A percentile compares a stretch with the other conserved stretches of the same genome.
These are phyloP conservation scores for Agaricus sinodeliciosus DNA, from an alignment of 768 basidiomycete species.

Conservation along the genomic window DNA sequence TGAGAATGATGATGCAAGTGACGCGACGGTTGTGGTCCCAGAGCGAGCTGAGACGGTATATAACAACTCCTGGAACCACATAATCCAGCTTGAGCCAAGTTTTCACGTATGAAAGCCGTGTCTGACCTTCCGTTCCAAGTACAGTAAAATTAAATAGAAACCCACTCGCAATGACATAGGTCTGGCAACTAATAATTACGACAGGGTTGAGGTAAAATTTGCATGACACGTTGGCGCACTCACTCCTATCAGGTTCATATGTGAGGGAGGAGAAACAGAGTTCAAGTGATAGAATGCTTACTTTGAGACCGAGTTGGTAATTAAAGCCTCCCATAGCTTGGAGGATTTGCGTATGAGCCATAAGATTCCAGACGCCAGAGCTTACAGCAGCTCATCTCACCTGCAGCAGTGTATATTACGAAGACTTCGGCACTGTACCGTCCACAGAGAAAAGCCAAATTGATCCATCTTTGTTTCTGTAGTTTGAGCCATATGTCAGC, in stretches of 20 bases:
- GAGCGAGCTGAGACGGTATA: neutral
- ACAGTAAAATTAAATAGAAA: neutral
- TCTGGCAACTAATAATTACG: neutral
- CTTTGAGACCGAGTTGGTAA: neutral
- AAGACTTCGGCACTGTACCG: neutral
- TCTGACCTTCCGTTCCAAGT: slow-evolving; percentile 1
- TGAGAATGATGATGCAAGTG: neutral
- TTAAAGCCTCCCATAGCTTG: neutral
- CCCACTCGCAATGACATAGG: neutral
- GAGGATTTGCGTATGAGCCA: neutral
- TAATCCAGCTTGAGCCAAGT: neutral
- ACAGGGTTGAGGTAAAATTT: too few species aligned
- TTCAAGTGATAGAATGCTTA: too few species aligned
- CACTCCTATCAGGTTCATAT: neutral
- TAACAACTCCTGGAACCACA: neutral
- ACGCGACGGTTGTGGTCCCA: slow-evolving; percentile 1
- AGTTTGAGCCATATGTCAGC: slow-evolving; percentile 1
- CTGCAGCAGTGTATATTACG: neutral
- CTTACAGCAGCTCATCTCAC: neutral
- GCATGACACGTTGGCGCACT: neutral
- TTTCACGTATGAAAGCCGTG: too few species aligned
- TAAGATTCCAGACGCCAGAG: neutral
- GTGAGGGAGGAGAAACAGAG: neutral
- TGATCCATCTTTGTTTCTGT: neutral
- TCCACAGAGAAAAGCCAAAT: slow-evolving; percentile 1